These are phyloP conservation scores for Podaxis sp. DNA, from an alignment of 768 basidiomycete species.

Conservation along the genomic window DNA sequence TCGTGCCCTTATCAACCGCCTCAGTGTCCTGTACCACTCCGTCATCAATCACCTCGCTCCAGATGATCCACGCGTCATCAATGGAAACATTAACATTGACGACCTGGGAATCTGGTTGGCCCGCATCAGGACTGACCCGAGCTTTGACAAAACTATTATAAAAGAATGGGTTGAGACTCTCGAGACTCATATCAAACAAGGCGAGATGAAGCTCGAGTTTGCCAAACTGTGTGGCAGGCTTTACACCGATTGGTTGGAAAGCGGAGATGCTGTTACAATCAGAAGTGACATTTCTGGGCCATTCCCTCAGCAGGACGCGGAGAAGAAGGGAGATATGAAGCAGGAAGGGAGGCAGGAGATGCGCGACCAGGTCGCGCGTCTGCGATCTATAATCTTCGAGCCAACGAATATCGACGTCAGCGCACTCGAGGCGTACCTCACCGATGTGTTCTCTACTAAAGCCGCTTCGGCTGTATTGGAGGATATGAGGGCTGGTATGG, in stretches of 20 bases:
- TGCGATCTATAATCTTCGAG: slow-evolving; percentile 40
- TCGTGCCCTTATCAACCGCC: neutral
- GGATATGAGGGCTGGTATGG: slow-evolving; percentile 27
- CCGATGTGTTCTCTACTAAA: slow-evolving; percentile 33
- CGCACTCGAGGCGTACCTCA: slow-evolving; percentile 33
- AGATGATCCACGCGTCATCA: slow-evolving; percentile 12
- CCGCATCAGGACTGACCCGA: slow-evolving; percentile 40
- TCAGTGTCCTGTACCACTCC: neutral
- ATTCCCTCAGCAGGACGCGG: slow-evolving; percentile 14
- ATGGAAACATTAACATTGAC: slow-evolving; percentile 25
- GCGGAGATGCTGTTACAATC: slow-evolving; percentile 37
- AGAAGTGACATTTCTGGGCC: slow-evolving; percentile 17
- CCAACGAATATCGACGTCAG: slow-evolving; percentile 30
- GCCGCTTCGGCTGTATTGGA: slow-evolving; percentile 29
- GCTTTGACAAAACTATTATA: slow-evolving; percentile 33
- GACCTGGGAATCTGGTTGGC: slow-evolving; percentile 36
- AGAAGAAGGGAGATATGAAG: slow-evolving; percentile 15
- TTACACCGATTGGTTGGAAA: slow-evolving; percentile 43
- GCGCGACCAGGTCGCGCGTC: slow-evolving; percentile 38
- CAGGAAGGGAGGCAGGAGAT: slow-evolving; percentile 39
- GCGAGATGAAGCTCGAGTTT: slow-evolving; percentile 35
- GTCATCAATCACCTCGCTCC: slow-evolving; percentile 8
- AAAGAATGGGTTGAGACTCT: slow-evolving; percentile 36
- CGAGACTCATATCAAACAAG: slow-evolving; percentile 37
- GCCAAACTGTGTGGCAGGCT: slow-evolving; percentile 41